Evolutionary conservation across 352 stramenopile species (phyloP).

Genomic region (Peronospora belbahrii): DNA sequence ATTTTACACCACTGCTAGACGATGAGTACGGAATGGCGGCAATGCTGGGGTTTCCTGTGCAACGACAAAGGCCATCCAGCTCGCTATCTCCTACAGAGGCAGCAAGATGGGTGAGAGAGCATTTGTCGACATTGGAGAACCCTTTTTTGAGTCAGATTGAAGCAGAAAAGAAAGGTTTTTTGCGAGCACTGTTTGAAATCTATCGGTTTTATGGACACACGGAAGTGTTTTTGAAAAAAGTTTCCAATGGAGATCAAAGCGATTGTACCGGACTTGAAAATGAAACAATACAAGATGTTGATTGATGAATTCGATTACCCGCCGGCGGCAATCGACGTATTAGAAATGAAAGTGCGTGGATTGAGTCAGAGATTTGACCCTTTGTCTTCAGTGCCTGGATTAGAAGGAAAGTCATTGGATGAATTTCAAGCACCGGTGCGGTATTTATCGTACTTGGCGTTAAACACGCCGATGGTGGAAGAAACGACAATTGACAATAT

Average conservation of each 20-base stretch:
- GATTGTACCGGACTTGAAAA: slow-evolving; percentile 28
- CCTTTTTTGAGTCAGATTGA: slow-evolving; percentile 44
- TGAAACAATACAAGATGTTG: slow-evolving; percentile 50
- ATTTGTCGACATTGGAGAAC: slow-evolving; percentile 54
- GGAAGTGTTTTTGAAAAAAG: slow-evolving; percentile 33
- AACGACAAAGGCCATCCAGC: slow-evolving; percentile 28
- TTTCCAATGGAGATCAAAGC: slow-evolving; percentile 37
- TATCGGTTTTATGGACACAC: slow-evolving; percentile 73
- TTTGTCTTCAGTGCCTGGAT: slow-evolving; percentile 19
- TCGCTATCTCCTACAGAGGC: slow-evolving; percentile 42
- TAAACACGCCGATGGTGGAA: slow-evolving; percentile 35
- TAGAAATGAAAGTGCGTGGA: slow-evolving; percentile 35
- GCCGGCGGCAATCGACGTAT: slow-evolving; percentile 51
- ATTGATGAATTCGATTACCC: slow-evolving; percentile 56
- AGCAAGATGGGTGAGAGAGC: slow-evolving; percentile 44
- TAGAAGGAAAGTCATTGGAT: slow-evolving; percentile 30
- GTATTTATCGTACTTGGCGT: slow-evolving; percentile 42
- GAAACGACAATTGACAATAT: slow-evolving; percentile 26
- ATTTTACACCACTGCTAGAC: slow-evolving; percentile 73
- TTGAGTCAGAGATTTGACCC: slow-evolving; percentile 57
- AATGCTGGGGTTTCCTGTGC: slow-evolving; percentile 45
- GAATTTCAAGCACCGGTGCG: slow-evolving; percentile 33
- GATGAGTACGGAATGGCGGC: slow-evolving; percentile 47
- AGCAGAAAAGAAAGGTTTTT: slow-evolving; percentile 30
- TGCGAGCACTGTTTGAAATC: slow-evolving; percentile 54